Percentiles rank a stretch among this genome's conserved stretches.
Conservation (phyloP, 2,329 filamentous ascomycete genomes). For the Dothideomycetidae sp. region DNA sequence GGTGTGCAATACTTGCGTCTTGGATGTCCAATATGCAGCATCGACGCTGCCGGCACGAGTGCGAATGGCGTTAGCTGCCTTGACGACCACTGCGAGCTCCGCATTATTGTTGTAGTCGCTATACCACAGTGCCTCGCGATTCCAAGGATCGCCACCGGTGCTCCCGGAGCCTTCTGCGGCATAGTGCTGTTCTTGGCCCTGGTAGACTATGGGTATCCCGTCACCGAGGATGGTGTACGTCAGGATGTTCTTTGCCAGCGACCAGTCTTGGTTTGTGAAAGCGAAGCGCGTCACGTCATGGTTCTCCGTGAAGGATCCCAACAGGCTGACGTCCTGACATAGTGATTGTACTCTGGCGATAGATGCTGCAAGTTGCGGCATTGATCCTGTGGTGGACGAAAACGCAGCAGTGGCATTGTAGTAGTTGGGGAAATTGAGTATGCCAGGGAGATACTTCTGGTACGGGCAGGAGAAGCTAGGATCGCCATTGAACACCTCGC, state of each 20-base stretch:
- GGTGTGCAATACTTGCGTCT: slow-evolving; percentile 27
- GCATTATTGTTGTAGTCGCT: slow-evolving; percentile 27
- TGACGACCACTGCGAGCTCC: slow-evolving; percentile 29
- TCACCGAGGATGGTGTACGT: slow-evolving; percentile 47
- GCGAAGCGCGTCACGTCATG: slow-evolving; percentile 29
- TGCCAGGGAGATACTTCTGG: slow-evolving; percentile 29
- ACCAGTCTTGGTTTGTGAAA: slow-evolving; percentile 37
- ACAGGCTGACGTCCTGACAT: slow-evolving; percentile 26
- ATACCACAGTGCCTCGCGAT: slow-evolving; percentile 30
- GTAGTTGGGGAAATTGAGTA: slow-evolving; percentile 36
- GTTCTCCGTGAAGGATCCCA: slow-evolving; percentile 28
- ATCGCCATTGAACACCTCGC: slow-evolving; percentile 31
- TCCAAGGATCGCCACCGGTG: slow-evolving; percentile 22
- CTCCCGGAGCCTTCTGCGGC: slow-evolving; percentile 18
- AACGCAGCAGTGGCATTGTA: slow-evolving; percentile 26
- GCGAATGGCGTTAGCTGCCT: slow-evolving; percentile 37
- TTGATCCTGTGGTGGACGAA: slow-evolving; percentile 22
- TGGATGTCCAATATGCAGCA: slow-evolving; percentile 27
- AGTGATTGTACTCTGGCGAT: slow-evolving; percentile 20
- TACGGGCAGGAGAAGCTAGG: slow-evolving; percentile 27
- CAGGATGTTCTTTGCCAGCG: slow-evolving; percentile 46
- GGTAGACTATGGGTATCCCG: slow-evolving; percentile 51
- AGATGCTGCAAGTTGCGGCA: slow-evolving; percentile 24
- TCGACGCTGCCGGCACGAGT: slow-evolving; percentile 29
- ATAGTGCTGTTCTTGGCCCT: slow-evolving; percentile 51